These are phyloP conservation scores for Colletotrichum limetticola DNA, from an alignment of 2,329 filamentous ascomycete species.

Conservation along the genomic window DNA sequence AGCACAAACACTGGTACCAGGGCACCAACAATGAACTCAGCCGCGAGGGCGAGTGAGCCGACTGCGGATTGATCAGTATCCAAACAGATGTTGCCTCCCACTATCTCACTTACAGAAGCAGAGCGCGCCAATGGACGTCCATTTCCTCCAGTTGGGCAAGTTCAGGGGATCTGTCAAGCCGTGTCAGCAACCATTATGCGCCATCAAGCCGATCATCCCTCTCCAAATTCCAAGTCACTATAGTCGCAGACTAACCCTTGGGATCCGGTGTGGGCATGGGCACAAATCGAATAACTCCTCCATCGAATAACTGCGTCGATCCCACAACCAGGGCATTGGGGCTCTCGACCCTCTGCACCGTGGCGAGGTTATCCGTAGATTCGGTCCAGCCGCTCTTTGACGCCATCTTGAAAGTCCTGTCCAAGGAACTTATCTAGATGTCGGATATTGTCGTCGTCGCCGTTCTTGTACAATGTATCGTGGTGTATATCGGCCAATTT, in stretches of 20 bases:
- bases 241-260: constrained; percentile 37
- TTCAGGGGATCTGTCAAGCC: constrained; percentile 43
- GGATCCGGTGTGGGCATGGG: constrained; percentile 45
- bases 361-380: constrained; percentile 37
- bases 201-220: background rate
- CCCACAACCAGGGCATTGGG: constrained; percentile 40
- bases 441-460: constrained; percentile 5
- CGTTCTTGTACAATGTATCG: background rate
- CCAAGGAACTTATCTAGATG: background rate
- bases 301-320: constrained; percentile 39
- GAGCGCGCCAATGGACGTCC: constrained; percentile 42
- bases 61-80: constrained; percentile 14
- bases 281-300: constrained; percentile 36
- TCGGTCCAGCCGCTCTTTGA: constrained; percentile 36
- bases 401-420: constrained; percentile 30
- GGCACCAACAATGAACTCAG: constrained; percentile 41
- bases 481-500: background rate
- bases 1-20: constrained; percentile 48
- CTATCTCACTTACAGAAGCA: constrained; percentile 42
- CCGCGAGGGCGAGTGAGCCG: constrained; percentile 34
- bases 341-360: constrained; percentile 33
- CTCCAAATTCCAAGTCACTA: background rate
- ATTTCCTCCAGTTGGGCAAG: constrained; percentile 45
- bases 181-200: constrained; percentile 4
- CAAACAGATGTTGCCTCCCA: too few relatives aligned